These are phyloP conservation scores for Rhodotorula glutinis DNA, from an alignment of 1,284 basidiomycete species.

Conservation along the genomic window DNA sequence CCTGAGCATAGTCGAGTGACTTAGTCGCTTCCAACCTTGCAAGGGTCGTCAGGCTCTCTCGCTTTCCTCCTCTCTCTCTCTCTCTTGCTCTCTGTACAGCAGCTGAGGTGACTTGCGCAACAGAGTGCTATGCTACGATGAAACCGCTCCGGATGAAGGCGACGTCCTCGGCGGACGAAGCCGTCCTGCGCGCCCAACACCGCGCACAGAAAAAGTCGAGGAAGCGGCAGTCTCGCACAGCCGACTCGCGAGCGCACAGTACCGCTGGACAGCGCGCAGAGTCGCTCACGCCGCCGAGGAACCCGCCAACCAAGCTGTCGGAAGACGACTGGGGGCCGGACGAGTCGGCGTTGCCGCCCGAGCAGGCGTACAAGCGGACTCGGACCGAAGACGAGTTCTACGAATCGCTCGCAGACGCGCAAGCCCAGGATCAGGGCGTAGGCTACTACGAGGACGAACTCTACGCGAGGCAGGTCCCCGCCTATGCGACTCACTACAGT, in stretches of 20 bases:
- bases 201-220: constrained; percentile 10
- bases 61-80: too few species aligned
- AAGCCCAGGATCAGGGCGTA: constrained; percentile 16
- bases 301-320: not conserved
- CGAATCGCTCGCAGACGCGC: constrained; percentile 18
- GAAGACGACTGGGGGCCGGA: constrained; percentile 18
- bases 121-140: not conserved
- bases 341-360: constrained; percentile 27
- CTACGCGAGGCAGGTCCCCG: constrained; percentile 15
- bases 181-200: constrained; percentile 18
- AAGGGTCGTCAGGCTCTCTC: too few species aligned
- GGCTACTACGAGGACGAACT: constrained; percentile 27
- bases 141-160: constrained; percentile 35
- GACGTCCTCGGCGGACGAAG: constrained; percentile 20
- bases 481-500: constrained; percentile 25
- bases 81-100: not conserved
- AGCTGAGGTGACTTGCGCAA: too few species aligned
- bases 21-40: too few species aligned
- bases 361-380: constrained; percentile 28
- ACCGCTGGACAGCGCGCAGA: constrained; percentile 7
- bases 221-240: not conserved
- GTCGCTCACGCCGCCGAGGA: constrained; percentile 32
- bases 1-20: too few species aligned
- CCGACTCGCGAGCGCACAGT: not conserved
- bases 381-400: constrained; percentile 23